A percentile compares a stretch with the other conserved stretches of the same genome.
Conservation (phyloP, 192 early-diverging fungal genomes). For the Entomortierella parvispora region DNA sequence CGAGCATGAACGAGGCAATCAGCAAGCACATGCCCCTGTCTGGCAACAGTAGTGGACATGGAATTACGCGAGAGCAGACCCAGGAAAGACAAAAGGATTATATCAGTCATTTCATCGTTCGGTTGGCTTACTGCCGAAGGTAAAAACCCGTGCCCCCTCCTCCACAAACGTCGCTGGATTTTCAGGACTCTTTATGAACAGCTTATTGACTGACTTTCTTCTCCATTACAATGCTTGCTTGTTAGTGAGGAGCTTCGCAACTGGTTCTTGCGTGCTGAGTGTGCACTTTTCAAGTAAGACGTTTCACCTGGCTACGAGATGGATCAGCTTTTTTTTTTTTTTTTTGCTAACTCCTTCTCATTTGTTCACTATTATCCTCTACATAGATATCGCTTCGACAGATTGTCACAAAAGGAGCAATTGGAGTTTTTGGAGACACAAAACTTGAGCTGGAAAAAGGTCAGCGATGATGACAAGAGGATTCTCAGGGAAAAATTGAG, state of each 20-base stretch:
- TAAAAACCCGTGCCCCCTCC: slow-evolving; percentile 36
- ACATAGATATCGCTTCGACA: slow-evolving; percentile 56
- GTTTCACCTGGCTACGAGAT: too few relatives aligned
- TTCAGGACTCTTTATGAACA: background rate
- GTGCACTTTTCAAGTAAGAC: slow-evolving; percentile 67
- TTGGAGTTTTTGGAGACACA: slow-evolving; percentile 63
- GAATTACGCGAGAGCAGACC: slow-evolving; percentile 42
- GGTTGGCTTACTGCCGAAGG: slow-evolving; percentile 75
- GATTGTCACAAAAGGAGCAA: slow-evolving; percentile 55
- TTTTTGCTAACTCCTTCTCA: slow-evolving; percentile 1
- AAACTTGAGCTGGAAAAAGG: slow-evolving; percentile 60
- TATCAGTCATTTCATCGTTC: slow-evolving; percentile 83
- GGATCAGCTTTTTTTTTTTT: too few relatives aligned
- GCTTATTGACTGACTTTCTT: slow-evolving; percentile 1
- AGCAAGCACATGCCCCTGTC: slow-evolving; percentile 72
- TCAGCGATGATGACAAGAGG: slow-evolving; percentile 42
- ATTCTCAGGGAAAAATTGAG: slow-evolving; percentile 32
- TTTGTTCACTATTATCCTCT: background rate
- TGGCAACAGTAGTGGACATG: slow-evolving; percentile 57
- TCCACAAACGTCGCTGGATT: too few relatives aligned
- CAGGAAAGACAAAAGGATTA: slow-evolving; percentile 82
- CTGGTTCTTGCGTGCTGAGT: slow-evolving; percentile 82
- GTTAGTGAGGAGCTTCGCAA: slow-evolving; percentile 72
- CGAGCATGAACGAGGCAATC: slow-evolving; percentile 60
- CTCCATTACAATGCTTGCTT: background rate